A percentile compares a stretch with the other conserved stretches of the same genome.
phyloP scores from a whole-genome alignment of 2,329 filamentous ascomycete species.

The Aspergillus caelatus region DNA sequence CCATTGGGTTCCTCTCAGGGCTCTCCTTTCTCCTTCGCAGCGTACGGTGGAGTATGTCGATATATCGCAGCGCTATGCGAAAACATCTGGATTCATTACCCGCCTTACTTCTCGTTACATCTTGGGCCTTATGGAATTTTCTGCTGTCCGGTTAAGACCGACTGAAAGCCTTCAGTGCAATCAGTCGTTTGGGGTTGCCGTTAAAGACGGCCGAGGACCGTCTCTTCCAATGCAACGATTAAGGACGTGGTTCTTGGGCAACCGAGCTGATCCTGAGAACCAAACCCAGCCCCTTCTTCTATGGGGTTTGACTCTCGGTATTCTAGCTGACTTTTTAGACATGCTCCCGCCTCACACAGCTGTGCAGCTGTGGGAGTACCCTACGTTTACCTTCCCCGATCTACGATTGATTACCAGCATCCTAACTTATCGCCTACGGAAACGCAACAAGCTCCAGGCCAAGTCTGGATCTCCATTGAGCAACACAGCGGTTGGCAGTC shows the following conservation, averaged over 20 bases:
- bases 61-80: constrained; percentile 63
- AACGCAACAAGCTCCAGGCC: constrained; percentile 49
- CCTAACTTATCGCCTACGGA: constrained; percentile 61
- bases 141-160: constrained; percentile 64
- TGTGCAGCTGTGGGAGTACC: constrained; percentile 67
- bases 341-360: constrained; percentile 66
- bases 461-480: constrained; percentile 34
- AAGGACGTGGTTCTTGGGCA: constrained; percentile 31
- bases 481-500: constrained; percentile 35
- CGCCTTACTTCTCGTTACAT: constrained; percentile 59
- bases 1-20: constrained; percentile 69
- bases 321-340: constrained; percentile 69
- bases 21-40: constrained; percentile 62
- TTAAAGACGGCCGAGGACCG: constrained; percentile 30
- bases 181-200: constrained; percentile 54
- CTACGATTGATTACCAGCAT: constrained; percentile 62
- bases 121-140: constrained; percentile 69
- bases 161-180: constrained; percentile 63
- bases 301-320: constrained; percentile 70
- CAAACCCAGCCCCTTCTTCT: constrained; percentile 58
- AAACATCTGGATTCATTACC: constrained; percentile 57
- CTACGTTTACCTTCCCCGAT: constrained; percentile 67
- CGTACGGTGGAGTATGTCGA: constrained; percentile 66
- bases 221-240: constrained; percentile 29
- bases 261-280: constrained; percentile 33